Evolutionary conservation across 305 asterid genomes (phyloP).

Genomic region (Fraxinus velutina): DNA sequence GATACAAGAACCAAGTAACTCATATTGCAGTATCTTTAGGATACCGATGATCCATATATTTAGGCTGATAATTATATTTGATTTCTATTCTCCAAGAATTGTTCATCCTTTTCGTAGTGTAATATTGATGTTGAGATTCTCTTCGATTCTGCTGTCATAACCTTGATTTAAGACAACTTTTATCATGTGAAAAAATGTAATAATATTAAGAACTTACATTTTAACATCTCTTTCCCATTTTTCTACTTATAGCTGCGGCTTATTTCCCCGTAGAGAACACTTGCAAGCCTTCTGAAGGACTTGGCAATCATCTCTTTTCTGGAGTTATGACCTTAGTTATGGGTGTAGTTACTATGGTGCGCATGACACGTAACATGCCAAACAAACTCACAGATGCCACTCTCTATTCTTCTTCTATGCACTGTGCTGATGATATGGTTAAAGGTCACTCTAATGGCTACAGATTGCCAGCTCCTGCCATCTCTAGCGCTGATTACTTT

Average conservation of each 20-base stretch:
- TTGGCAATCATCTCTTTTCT: constrained; percentile 56
- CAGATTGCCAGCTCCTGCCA: constrained; percentile 38
- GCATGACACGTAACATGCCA: constrained; percentile 85
- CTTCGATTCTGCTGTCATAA: not conserved
- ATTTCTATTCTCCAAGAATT: not conserved
- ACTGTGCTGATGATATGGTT: constrained; percentile 39
- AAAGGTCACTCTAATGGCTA: constrained; percentile 31
- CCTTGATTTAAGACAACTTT: not conserved
- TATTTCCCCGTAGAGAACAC: constrained; percentile 36
- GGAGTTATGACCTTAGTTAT: constrained; percentile 72
- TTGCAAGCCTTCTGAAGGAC: constrained; percentile 35
- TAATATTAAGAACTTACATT: not conserved
- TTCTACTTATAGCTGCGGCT: constrained; percentile 27
- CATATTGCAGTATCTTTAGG: not conserved
- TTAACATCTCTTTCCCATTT: not conserved
- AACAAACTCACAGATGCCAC: constrained; percentile 67
- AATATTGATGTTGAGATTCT: not conserved
- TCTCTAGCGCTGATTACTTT: constrained; percentile 55
- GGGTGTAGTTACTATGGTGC: constrained; percentile 78
- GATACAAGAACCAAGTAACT: not conserved
- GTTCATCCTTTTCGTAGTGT: not conserved
- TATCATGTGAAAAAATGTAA: not conserved
- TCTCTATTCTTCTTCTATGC: constrained; percentile 57
- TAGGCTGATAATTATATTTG: not conserved
- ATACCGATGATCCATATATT: not conserved